These are phyloP conservation scores for Rhodotorula paludigena DNA, from an alignment of 768 basidiomycete species.

Conservation along the genomic window DNA sequence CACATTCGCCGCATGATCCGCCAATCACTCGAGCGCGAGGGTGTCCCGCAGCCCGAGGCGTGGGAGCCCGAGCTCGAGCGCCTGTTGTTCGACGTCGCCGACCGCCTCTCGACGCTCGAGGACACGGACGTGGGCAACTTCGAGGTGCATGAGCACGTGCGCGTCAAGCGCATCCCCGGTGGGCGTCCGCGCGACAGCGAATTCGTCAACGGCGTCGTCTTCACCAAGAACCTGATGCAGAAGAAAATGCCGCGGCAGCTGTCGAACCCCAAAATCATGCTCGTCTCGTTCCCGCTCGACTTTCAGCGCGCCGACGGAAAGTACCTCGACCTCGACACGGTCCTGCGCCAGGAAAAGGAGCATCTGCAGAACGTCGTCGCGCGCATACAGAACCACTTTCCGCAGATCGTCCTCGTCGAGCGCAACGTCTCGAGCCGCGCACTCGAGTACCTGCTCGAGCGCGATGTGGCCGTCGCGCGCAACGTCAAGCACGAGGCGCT, in stretches of 20 bases:
- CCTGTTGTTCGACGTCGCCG: conserved; percentile 77
- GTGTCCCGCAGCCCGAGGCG: conserved; percentile 72
- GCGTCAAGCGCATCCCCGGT: conserved; percentile 97
- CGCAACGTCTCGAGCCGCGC: conserved; percentile 85
- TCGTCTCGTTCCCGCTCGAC: conserved; percentile 67
- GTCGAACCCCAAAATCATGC: conserved; percentile 86
- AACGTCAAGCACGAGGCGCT: conserved; percentile 83
- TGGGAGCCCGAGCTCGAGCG: conserved; percentile 83
- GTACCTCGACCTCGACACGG: conserved; percentile 85
- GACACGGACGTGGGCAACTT: conserved; percentile 56
- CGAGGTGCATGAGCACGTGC: conserved; percentile 90
- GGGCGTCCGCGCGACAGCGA: conserved; percentile 88
- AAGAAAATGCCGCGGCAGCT: conserved; percentile 83
- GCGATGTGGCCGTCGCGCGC: conserved; percentile 83
- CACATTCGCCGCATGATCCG: conserved; percentile 85
- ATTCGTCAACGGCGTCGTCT: conserved; percentile 92
- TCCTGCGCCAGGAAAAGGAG: conserved; percentile 86
- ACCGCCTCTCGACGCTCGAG: conserved; percentile 55
- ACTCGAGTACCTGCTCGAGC: conserved; percentile 73
- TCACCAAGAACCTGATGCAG: conserved; percentile 96
- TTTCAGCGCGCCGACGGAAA: conserved; percentile 66
- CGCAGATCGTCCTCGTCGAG: conserved; percentile 87
- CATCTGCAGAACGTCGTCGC: conserved; percentile 80
- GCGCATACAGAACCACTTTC: conserved; percentile 83
- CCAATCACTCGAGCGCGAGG: conserved; percentile 78